Base-by-base conservation (phyloP, 768 basidiomycete species). In the Calocera viscosa region DNA sequence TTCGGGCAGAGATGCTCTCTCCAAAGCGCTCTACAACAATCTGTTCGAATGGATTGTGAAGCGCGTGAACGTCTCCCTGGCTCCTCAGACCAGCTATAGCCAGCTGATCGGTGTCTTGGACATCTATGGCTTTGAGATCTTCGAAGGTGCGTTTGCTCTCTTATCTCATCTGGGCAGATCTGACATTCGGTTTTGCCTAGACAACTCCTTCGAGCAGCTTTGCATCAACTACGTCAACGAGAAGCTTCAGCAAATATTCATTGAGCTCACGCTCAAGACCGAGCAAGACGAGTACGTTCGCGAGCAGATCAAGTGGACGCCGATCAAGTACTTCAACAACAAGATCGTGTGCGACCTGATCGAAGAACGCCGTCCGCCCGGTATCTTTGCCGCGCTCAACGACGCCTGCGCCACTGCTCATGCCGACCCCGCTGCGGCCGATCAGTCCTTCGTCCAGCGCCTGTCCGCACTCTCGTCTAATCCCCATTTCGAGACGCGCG, bases 221-320 rank as follows among this genome's bases (percentile, higher is more conserved):
- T 99, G 96, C 80, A 99, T 99, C 82, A 99, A 99, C 80, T 99
- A 99, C 73, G 96, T 98, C 79, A 99, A 99, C 82, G 96, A 99
- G 78, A 99, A 99, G 78, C 83, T 99, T 28, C 95, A 99, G 72
- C 95, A 95, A 75, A 99, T 98, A 73, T 99, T 99, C 79, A 99
- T 99, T 73, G 94, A 99, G 76, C 82, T 99, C 64, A 99, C 96
- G 0, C 81, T 99, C 74, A 99, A 99, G 81, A 94, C 95, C 19
- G 96, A 99, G 74, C 96, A 99, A 76, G 96, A 99, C 75, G 96
- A 99, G 78, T 99, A 99, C 73, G 93, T 97, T 32, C 84, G 91
- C 67, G 96, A 99, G 77, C 89, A 95, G 76, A 99, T 99, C 79
- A 91, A 97, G 77, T 99, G 96, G 96, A 95, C 89, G 0, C 94